Evolutionary conservation across 371 early-diverging fungal species (phyloP).

Genomic region (Actinomucor elegans): DNA sequence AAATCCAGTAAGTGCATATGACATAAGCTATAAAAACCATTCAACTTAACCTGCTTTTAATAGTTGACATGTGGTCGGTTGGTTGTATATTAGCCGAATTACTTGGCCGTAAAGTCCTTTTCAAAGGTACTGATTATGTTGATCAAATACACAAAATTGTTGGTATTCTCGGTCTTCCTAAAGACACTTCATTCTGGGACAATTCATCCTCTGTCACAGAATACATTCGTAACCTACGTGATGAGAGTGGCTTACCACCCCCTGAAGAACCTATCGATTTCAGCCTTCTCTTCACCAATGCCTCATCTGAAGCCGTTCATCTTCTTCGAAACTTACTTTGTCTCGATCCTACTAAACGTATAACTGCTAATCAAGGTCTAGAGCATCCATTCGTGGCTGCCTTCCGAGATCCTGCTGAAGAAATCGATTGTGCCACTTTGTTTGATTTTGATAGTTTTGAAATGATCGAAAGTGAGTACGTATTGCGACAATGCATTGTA

Average conservation of each 20-base stretch:
- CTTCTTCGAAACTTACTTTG: slow-evolving; percentile 75
- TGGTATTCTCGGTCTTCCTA: slow-evolving; percentile 93
- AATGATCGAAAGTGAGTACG: slow-evolving; percentile 37
- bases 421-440: slow-evolving; percentile 27
- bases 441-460: slow-evolving; percentile 55
- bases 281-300: slow-evolving; percentile 42
- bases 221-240: slow-evolving; percentile 42
- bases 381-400: slow-evolving; percentile 79
- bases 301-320: slow-evolving; percentile 70
- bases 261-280: slow-evolving; percentile 45
- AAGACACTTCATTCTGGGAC: slow-evolving; percentile 64
- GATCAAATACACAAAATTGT: slow-evolving; percentile 94
- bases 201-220: slow-evolving; percentile 44
- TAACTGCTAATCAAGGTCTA: slow-evolving; percentile 81
- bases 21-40: neutral
- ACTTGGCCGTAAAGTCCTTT: slow-evolving; percentile 87
- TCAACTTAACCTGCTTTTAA: neutral
- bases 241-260: slow-evolving; percentile 55
- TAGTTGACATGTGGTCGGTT: slow-evolving; percentile 98
- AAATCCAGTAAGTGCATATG: slow-evolving; percentile 35
- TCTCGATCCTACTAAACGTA: slow-evolving; percentile 82
- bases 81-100: slow-evolving; percentile 99
- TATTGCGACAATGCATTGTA: slow-evolving; percentile 37
- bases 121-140: slow-evolving; percentile 93
- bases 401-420: slow-evolving; percentile 43